Base-by-base conservation (phyloP, 2,329 filamentous ascomycete genomes). In the Botryosphaeria dothidea region DNA sequence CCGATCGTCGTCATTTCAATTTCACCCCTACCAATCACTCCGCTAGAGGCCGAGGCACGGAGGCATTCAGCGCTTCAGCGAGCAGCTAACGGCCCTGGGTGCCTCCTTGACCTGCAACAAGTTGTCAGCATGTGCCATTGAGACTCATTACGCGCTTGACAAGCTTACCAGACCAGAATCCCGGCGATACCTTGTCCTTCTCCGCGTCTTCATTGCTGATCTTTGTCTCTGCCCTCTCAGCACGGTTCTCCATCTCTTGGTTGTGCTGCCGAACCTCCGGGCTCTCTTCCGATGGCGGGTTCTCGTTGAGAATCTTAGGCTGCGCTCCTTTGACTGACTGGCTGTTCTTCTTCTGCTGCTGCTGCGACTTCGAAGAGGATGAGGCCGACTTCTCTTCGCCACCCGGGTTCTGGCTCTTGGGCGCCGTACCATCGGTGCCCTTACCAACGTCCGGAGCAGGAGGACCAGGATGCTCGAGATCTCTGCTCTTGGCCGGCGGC, bases 401-500 rank as follows among this genome's bases (percentile, higher is more conserved):
- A 54, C 36, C 67, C 41, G 38, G 46, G 36, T 51, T 41, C 25
- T 43, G 23, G 31, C 36, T 29, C 11, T 67, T 68, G 48, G 71
- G 66, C 4, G 73, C 73, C 9, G 70, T 72, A 3, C 71, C 68
- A 48, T 75, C 70, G 54, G 70, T 72, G 65, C 71, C 68, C 65
- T 78, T 68, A n/a, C 75, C 79, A 5, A 74, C 77, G 65, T 79
- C 77, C 3, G 80, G 79, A 9, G 80, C 73, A 65, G 78, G 71
- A 5, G 80, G 79, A 5, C 80, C 80, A 1, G 80, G 80, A 66
- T 82, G 80, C 71, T 82, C 80, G 31, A 77, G 68, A 67, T 78
- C 69, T 15, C 75, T 76, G 3, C 70, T 71, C 2, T 70, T 73
- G 67, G 77, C 78, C 46, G 75, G 67, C 68, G 78, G 78, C 67